Evolutionary conservation across 345 rosid genomes (phyloP), one percentile per base, ranked within the genome.

Genomic region (Firmiana major): DNA sequence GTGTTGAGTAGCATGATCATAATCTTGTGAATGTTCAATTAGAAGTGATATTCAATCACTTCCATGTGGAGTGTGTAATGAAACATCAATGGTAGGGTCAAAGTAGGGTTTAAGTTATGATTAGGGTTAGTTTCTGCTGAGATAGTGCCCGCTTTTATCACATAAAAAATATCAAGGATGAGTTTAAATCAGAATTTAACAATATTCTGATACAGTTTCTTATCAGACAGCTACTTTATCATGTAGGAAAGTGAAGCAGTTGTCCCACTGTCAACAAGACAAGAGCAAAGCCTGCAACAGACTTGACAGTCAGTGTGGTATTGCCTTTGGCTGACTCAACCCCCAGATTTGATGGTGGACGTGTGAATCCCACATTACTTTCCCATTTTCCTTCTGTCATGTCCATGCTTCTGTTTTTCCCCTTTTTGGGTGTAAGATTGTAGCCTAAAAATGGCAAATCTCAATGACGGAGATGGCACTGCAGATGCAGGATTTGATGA

Each of bases 201-300:
- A 3, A 31, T 31, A 31, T 31, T 31, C 34, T 31, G 34, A 31
- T 31, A 31, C 34, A 31, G 34, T 31, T n/a, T n/a, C n/a, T n/a
- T 36, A 36, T 36, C 4, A 4, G 4, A 36, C 40, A 2, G 40
- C 40, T 36, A 36, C 40, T 36, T 36, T 36, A 36, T 3, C 34
- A 31, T 31, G 34, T 2, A 31, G 34, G 34, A 31, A 31, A 31
- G 34, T 31, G 34, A 31, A 31, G 34, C 6, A 69, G 17, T 63
- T 7, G 24, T 17, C 69, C n/a, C 49, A n/a, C 22, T 5, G 10
- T 51, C 17, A 49, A 72, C 43, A 54, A 76, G 75, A 79, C 88
- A 78, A 83, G 68, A 78, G 81, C 82, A 75, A 79, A 78, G 7
- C 40, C 42, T 59, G 76, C 73, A 68, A 77, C 40, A 51, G 10